A percentile compares a stretch with the other conserved stretches of the same genome.
These are phyloP conservation scores for Sarocladium brachiariae DNA, from an alignment of 2,329 filamentous ascomycete genomes.

Conservation along the genomic window DNA sequence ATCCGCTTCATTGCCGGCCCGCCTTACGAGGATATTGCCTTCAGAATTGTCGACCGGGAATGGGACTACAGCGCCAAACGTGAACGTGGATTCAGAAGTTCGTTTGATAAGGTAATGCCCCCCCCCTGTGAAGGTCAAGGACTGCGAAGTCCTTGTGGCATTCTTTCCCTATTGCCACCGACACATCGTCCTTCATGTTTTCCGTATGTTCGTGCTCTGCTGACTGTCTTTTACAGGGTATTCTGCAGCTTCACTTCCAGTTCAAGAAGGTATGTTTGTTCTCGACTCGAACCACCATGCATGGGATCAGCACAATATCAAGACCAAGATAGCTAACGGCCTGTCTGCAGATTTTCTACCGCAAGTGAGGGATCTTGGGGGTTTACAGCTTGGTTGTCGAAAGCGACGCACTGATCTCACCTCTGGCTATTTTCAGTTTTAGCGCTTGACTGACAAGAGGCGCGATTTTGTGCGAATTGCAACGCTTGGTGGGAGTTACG, in stretches of 20 bases:
- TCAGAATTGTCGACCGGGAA: slow-evolving; percentile 94
- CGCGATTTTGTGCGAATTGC: too few species aligned
- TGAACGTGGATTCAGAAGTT: slow-evolving; percentile 91
- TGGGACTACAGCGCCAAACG: slow-evolving; percentile 98
- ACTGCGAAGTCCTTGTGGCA: too few species aligned
- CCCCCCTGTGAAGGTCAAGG: too few species aligned
- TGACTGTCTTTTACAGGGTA: slow-evolving; percentile 54
- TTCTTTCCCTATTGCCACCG: too few species aligned
- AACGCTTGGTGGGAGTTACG: not conserved
- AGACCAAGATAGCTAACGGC: slow-evolving; percentile 17
- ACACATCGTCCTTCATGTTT: too few species aligned
- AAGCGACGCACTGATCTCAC: not conserved
- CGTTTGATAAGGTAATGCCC: slow-evolving; percentile 82
- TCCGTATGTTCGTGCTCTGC: not conserved
- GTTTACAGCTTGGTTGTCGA: too few species aligned
- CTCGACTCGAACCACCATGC: not conserved
- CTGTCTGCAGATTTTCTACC: slow-evolving; percentile 44
- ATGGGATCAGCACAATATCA: too few species aligned
- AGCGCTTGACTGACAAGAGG: not conserved
- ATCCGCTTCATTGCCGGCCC: slow-evolving; percentile 93
- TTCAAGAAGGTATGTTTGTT: slow-evolving; percentile 77
- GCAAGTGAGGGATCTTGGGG: slow-evolving; percentile 35
- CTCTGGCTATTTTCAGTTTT: not conserved
- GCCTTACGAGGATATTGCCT: slow-evolving; percentile 94
- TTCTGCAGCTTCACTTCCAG: slow-evolving; percentile 93